Evolutionary conservation across 1,284 basidiomycete species (phyloP), one percentile per base, ranked within the genome.

Genomic region (Cryptococcus maquisensis): DNA sequence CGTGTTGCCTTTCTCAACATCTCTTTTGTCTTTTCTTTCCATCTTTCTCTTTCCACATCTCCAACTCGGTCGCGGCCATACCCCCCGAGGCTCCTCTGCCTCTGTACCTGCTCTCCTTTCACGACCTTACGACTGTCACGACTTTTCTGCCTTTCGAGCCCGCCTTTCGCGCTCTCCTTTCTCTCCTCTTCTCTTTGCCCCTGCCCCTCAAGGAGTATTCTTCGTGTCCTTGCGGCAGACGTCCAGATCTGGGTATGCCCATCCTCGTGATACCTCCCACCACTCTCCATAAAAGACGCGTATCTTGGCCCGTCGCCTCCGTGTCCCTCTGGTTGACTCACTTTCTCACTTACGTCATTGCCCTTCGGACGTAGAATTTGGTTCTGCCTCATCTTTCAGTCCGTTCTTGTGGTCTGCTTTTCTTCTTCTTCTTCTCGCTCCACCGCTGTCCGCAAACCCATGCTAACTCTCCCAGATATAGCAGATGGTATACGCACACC

Each of bases 401-500:
- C 24, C 53, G 47, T 44, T 38, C 26, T 45, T 45, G 20, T 35
- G 7, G 40, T 39, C 35, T 46, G 35, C 42, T n/a, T 18, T 47
- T 38, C 24, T 32, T 39, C 32, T 44, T 10, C 35, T 32, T 43
- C 21, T 8, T n/a, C n/a, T 20, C 35, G 15, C 10, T 3, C 10
- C 15, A 35, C 9, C 8, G 2, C 16, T 13, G 5, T 51, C 3
- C 7, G 9, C 2, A 18, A 7, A 7, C 32, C 16, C 15, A 35
- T 9, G 47, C 52, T 53, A 32, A 53, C 48, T 7, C 26, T 10
- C 20, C 10, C 46, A 20, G 15, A 26, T 42, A 35, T 32, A 23
- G 15, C 35, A 24, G 8, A 76, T 75, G 74, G 73, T 73, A 12
- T 75, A 76, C 70, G 64, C 73, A 12, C 67, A 70, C 41, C 74